Conservation (phyloP, 176 grass and related monocot species). For the Saccharum spontaneum region DNA sequence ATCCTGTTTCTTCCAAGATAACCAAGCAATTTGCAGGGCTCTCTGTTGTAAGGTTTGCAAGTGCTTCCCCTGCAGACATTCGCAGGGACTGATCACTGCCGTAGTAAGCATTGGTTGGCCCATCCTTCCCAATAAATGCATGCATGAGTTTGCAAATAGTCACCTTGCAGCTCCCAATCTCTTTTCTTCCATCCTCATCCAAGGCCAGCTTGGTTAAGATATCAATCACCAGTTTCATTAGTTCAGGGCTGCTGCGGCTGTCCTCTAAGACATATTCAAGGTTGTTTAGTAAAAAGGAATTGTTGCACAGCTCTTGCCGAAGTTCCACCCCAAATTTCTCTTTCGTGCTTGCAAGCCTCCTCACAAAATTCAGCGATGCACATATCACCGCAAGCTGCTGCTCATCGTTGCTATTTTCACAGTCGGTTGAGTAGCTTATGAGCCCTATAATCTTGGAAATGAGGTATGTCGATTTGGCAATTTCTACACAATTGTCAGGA, state of each 20-base stretch:
- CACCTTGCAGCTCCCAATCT: neutral
- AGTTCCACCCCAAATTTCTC: neutral
- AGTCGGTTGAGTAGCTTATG: neutral
- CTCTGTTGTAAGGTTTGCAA: neutral
- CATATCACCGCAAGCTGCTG: neutral
- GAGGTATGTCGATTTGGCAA: neutral
- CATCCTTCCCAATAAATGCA: neutral
- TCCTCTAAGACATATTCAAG: neutral
- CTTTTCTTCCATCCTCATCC: neutral
- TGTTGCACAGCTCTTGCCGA: neutral
- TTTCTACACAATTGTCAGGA: neutral
- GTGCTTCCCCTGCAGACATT: neutral
- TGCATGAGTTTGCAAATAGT: neutral
- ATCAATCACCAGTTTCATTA: neutral
- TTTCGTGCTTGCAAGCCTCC: neutral
- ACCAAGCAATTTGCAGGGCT: neutral
- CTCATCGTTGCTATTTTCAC: neutral
- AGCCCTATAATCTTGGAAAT: neutral
- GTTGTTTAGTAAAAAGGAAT: neutral
- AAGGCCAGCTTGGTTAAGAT: constrained; percentile 10
- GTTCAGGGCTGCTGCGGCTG: neutral
- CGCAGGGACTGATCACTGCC: neutral
- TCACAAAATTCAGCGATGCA: neutral
- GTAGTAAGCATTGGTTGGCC: neutral
- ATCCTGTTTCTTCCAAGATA: neutral